phyloP scores from a whole-genome alignment of 208 protist genomes.

The Porcisia hertigi region DNA sequence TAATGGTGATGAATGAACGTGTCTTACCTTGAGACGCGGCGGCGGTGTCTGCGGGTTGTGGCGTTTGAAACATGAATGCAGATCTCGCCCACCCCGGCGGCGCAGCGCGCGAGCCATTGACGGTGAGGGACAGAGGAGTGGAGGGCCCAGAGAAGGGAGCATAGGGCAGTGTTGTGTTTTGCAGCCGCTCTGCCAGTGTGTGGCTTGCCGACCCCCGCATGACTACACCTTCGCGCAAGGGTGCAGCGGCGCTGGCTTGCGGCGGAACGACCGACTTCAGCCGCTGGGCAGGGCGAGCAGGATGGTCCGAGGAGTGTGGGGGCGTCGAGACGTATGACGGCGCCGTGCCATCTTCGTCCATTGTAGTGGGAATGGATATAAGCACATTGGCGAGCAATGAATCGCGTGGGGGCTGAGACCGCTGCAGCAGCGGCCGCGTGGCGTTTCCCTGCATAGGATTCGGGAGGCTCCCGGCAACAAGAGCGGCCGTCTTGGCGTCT shows the following conservation, averaged over 20 bases:
- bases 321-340: not conserved
- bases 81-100: not conserved
- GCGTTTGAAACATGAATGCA: not conserved
- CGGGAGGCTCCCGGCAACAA: not conserved
- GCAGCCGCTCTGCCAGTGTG: slow-evolving; percentile 5
- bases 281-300: not conserved
- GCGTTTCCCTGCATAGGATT: slow-evolving; percentile 23
- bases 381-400: not conserved
- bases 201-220: slow-evolving; percentile 5
- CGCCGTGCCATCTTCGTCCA: not conserved
- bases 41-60: not conserved
- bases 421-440: slow-evolving; percentile 20
- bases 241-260: not conserved
- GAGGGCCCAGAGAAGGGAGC: not conserved
- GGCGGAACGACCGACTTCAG: not conserved
- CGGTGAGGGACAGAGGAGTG: not conserved
- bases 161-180: slow-evolving; percentile 4
- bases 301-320: not conserved
- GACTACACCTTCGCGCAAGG: not conserved
- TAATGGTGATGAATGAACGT: not conserved
- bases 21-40: not conserved
- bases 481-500: not conserved
- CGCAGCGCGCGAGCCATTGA: not conserved
- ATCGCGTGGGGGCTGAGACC: slow-evolving; percentile 3
- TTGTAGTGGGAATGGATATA: not conserved